Evolutionary conservation across 805 yeast genomes (phyloP).

Genomic region (Starmerella cellae): DNA sequence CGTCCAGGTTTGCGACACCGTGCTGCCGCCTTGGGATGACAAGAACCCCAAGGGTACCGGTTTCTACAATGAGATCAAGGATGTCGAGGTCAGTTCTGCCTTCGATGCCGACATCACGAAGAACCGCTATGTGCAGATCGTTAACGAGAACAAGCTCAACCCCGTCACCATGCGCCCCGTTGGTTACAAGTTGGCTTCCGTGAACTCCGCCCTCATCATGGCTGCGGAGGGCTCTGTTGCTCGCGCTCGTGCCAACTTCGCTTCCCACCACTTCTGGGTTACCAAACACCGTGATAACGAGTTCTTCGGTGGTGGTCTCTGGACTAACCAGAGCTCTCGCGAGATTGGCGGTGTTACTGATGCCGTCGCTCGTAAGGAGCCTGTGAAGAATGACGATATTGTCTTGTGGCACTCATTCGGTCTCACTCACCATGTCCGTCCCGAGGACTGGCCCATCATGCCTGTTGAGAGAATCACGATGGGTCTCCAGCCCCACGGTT

Average conservation of each 20-base stretch:
- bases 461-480: conserved; percentile 65
- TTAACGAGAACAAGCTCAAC: conserved; percentile 59
- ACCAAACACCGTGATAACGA: conserved; percentile 62
- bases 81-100: conserved; percentile 54
- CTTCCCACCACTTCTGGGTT: conserved; percentile 71
- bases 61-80: conserved; percentile 46
- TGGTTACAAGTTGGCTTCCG: conserved; percentile 60
- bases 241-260: conserved; percentile 56
- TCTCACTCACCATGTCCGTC: conserved; percentile 56
- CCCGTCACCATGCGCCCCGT: conserved; percentile 59
- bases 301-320: conserved; percentile 70
- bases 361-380: conserved; percentile 35
- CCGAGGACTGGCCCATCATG: conserved; percentile 83
- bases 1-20: conserved; percentile 57
- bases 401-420: conserved; percentile 76
- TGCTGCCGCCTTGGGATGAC: conserved; percentile 43
- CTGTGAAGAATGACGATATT: conserved; percentile 50
- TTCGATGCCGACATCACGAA: conserved; percentile 65
- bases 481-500: conserved; percentile 54
- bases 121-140: conserved; percentile 58
- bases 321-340: conserved; percentile 71
- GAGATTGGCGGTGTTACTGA: conserved; percentile 32
- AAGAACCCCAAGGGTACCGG: conserved; percentile 60
- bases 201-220: conserved; percentile 63
- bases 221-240: conserved; percentile 53